Evolutionary conservation across 331 rosid species (phyloP).

Genomic region (Spiraea crenata): DNA sequence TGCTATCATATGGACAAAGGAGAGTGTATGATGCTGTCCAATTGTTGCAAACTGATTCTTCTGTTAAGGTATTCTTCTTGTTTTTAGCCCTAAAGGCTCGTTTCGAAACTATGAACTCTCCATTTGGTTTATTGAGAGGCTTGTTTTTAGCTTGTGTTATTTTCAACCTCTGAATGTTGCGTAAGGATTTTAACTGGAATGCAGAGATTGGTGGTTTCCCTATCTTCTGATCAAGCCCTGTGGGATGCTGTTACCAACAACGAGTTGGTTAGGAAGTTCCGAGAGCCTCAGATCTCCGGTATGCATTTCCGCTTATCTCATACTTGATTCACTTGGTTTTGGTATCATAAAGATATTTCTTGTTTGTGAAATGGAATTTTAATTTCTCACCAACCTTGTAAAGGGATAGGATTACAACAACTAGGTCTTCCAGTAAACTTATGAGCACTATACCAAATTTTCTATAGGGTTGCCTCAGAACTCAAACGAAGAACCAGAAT

Average conservation of each 20-base stretch:
- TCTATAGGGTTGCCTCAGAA: conserved; percentile 23
- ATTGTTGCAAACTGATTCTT: conserved; percentile 53
- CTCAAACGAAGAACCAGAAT: conserved; percentile 32
- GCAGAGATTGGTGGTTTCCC: conserved; percentile 68
- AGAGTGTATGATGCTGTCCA: conserved; percentile 47
- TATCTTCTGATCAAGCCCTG: conserved; percentile 61
- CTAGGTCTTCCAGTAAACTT: background rate
- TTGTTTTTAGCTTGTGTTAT: no score
- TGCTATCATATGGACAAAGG: conserved; percentile 41
- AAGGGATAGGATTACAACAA: background rate
- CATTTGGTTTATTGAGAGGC: background rate
- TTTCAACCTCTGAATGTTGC: background rate
- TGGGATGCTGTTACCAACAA: conserved; percentile 65
- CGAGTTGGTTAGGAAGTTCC: conserved; percentile 41
- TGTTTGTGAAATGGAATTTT: no score
- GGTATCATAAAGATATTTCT: background rate
- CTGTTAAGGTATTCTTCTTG: conserved; percentile 43
- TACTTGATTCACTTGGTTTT: background rate
- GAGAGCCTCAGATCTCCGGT: conserved; percentile 49
- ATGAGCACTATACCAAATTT: background rate
- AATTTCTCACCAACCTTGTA: no score
- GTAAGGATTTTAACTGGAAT: conserved; percentile 15
- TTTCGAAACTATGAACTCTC: background rate
- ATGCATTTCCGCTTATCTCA: conserved; percentile 15
- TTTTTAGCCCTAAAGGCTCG: background rate